phyloP scores from a whole-genome alignment of 257 asterid species.

The Plantago elongata region DNA sequence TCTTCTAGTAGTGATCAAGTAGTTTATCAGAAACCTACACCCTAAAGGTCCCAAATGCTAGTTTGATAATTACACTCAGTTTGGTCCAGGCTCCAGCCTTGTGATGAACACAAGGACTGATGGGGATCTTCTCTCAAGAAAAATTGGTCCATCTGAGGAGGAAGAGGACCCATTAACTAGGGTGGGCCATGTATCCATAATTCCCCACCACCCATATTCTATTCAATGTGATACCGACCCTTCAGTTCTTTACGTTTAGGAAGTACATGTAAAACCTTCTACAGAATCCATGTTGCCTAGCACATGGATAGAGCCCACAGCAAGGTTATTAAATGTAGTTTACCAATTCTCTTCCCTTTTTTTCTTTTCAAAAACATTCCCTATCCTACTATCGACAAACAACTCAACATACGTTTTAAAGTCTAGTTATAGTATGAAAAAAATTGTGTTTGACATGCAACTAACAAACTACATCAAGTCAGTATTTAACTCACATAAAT shows the following conservation, averaged over 20 bases:
- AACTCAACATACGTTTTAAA: no score
- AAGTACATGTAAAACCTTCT: slow-evolving; percentile 35
- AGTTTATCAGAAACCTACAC: background rate
- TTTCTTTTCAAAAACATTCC: slow-evolving; percentile 1
- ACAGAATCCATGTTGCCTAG: slow-evolving; percentile 42
- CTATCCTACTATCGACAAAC: no score
- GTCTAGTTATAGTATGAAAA: no score
- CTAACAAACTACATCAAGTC: no score
- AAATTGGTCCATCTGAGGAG: slow-evolving; percentile 48
- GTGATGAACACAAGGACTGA: slow-evolving; percentile 23
- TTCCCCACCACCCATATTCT: slow-evolving; percentile 48
- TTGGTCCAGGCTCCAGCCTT: slow-evolving; percentile 22
- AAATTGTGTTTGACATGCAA: no score
- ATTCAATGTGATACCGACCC: slow-evolving; percentile 57
- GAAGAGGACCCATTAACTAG: slow-evolving; percentile 36
- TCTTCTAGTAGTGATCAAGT: background rate
- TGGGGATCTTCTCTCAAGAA: slow-evolving; percentile 29
- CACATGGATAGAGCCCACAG: slow-evolving; percentile 52
- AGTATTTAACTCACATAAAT: no score
- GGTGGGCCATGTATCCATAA: slow-evolving; percentile 59
- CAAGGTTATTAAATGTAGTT: background rate
- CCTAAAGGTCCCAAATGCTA: background rate
- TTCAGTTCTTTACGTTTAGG: slow-evolving; percentile 42
- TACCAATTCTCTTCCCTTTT: background rate
- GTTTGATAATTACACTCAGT: no score